Conservation (phyloP, 192 early-diverging fungal species). For the Chytriomyces sp. region DNA sequence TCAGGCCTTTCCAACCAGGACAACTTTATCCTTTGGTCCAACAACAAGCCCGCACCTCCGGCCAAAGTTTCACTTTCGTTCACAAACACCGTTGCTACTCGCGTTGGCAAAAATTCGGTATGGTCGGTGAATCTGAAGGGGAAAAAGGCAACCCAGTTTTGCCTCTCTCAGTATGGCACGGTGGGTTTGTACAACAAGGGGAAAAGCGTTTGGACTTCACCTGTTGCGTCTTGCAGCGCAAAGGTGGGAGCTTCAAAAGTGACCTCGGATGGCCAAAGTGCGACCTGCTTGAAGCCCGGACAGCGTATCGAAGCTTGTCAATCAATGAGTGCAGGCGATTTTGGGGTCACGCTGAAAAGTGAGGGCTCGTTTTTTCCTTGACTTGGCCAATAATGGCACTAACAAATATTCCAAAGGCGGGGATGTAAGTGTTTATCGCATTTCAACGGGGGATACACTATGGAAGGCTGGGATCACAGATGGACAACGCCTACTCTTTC, state of each 20-base stretch:
- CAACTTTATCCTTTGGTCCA: background rate
- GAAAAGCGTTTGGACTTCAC: background rate
- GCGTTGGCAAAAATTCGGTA: no score
- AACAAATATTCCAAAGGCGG: background rate
- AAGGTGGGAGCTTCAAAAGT: background rate
- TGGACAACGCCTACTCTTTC: background rate
- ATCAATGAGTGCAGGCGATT: background rate
- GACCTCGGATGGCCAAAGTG: background rate
- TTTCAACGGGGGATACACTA: background rate
- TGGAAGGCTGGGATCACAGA: background rate
- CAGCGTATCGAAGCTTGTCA: background rate
- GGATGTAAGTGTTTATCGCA: background rate
- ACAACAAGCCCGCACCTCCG: background rate
- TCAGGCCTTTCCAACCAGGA: no score
- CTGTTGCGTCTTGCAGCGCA: background rate
- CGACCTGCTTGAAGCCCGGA: background rate
- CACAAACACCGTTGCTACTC: no score
- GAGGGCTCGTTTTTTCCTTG: no score
- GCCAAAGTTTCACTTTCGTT: background rate
- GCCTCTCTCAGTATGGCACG: background rate
- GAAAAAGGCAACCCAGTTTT: background rate
- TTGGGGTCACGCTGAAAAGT: background rate
- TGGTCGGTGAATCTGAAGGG: background rate
- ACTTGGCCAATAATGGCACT: background rate
- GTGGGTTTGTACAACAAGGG: background rate